Evolutionary conservation across 805 yeast species (phyloP).

Genomic region (Maudiozyma turicensis): DNA sequence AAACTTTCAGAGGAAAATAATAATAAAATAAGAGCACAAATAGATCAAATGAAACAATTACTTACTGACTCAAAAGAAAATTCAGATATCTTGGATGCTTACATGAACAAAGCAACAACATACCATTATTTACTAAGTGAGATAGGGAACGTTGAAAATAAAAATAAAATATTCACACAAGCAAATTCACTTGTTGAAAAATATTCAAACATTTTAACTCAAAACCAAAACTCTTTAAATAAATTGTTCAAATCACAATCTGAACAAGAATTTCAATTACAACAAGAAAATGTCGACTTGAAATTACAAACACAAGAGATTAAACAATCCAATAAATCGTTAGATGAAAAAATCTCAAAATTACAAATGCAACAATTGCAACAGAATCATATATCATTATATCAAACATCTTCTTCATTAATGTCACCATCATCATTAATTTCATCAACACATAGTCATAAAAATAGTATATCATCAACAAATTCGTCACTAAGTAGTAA

Average conservation of each 20-base stretch:
- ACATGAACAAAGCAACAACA: background rate
- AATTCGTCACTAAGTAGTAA: background rate
- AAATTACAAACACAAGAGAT: background rate
- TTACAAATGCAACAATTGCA: background rate
- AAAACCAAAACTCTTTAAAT: background rate
- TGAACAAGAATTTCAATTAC: background rate
- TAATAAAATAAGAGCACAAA: conserved; percentile 2
- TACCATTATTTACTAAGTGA: background rate
- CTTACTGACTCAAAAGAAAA: background rate
- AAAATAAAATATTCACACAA: background rate
- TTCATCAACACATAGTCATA: background rate
- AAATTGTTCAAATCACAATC: background rate
- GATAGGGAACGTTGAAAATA: background rate
- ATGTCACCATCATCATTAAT: background rate
- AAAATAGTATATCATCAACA: background rate
- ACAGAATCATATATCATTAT: background rate
- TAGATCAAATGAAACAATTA: conserved; percentile 10
- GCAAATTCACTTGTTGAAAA: too few relatives aligned
- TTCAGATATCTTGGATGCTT: background rate
- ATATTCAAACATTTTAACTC: background rate
- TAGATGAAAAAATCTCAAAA: background rate
- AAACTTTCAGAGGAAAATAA: background rate
- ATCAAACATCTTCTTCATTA: background rate
- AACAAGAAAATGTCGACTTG: background rate
- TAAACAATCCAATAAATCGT: background rate